Percentiles rank a stretch among this genome's conserved stretches.
phyloP scores from a whole-genome alignment of 2,329 filamentous ascomycete species.

The Cordyceps cicadae region DNA sequence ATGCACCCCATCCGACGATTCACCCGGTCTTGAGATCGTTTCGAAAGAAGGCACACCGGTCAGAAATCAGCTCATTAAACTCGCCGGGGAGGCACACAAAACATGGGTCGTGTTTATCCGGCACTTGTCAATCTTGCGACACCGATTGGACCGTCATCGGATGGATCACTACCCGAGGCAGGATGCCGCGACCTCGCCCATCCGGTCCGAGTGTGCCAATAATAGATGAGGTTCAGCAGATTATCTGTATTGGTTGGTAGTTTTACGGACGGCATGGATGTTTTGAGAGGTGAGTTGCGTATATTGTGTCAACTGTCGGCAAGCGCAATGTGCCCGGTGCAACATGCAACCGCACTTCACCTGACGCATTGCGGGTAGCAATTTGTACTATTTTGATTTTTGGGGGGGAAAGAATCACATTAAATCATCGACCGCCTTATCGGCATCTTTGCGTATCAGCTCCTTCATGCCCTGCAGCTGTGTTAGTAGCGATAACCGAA shows the following conservation, averaged over 20 bases:
- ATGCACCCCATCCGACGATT: background rate
- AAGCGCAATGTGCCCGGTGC: background rate
- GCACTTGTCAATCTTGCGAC: background rate
- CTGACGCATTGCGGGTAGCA: background rate
- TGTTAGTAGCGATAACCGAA: conserved; percentile 3
- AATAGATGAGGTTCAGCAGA: background rate
- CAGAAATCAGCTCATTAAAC: background rate
- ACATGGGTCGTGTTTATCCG: background rate
- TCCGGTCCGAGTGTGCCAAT: background rate
- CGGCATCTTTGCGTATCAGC: conserved; percentile 84
- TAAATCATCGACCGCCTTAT: conserved; percentile 83
- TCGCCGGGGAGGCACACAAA: background rate
- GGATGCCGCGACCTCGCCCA: background rate
- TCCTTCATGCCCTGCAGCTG: conserved; percentile 76
- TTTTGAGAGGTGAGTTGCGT: background rate
- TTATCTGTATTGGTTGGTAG: background rate
- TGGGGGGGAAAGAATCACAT: conserved; percentile 39
- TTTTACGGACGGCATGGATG: background rate
- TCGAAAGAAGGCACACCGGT: background rate
- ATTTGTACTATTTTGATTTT: background rate
- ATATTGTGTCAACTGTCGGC: background rate
- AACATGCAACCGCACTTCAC: background rate
- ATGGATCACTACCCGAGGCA: background rate
- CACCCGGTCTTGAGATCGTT: background rate
- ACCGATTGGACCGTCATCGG: background rate